Evolutionary conservation across 345 rosid species (phyloP).

Genomic region (Heritiera fomes): DNA sequence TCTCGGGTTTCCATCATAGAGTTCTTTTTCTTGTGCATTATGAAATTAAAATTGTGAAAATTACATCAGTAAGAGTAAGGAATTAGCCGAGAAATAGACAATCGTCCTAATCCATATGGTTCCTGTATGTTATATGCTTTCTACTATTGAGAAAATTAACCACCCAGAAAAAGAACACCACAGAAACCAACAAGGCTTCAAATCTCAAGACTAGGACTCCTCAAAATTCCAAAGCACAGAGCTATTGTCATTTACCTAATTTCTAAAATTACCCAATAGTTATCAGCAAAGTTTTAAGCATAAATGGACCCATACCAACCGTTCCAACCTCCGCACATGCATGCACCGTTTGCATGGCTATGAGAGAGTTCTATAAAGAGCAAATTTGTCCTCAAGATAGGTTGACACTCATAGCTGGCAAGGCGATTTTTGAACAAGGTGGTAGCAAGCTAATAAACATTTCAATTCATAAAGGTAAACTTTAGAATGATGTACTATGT

Average conservation of each 20-base stretch:
- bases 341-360: not conserved
- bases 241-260: not conserved
- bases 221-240: not conserved
- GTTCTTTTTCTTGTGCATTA: too few relatives aligned
- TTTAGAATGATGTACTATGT: not conserved
- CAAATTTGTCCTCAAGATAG: too few relatives aligned
- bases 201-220: not conserved
- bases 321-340: conserved; percentile 10
- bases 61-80: not conserved
- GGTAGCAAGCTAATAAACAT: not conserved
- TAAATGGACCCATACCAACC: not conserved
- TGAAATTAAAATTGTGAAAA: too few relatives aligned
- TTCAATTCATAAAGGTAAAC: not conserved
- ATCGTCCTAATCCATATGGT: not conserved
- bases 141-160: not conserved
- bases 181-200: not conserved
- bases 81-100: not conserved
- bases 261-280: not conserved
- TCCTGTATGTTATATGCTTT: not conserved
- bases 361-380: too few relatives aligned
- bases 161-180: not conserved
- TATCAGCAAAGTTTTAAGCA: not conserved
- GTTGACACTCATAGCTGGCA: not conserved
- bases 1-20: too few relatives aligned
- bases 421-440: not conserved